These are phyloP conservation scores for Prunus salicina DNA, from an alignment of 306 rosid species.

Conservation along the genomic window DNA sequence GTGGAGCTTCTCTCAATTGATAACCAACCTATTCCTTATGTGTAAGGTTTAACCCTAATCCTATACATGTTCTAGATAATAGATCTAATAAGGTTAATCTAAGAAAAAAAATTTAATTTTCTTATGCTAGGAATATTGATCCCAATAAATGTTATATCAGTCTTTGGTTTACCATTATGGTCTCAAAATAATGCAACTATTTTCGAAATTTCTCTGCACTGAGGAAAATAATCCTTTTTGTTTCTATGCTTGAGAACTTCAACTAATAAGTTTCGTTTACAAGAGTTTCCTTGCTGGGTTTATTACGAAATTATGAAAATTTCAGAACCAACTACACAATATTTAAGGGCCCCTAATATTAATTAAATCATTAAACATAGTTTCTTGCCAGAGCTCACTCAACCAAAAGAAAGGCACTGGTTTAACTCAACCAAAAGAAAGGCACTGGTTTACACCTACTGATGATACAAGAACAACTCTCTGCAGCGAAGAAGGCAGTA, in stretches of 20 bases:
- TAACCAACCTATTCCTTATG: neutral
- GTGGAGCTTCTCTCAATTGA: neutral
- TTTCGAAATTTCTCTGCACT: neutral
- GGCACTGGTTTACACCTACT: no score
- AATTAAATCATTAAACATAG: neutral
- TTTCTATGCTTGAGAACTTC: neutral
- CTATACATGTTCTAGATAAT: neutral
- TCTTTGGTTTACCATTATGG: neutral
- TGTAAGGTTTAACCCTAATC: neutral
- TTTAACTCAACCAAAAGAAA: no score
- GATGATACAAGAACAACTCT: constrained; percentile 93
- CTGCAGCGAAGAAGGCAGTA: constrained; percentile 70
- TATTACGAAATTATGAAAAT: neutral
- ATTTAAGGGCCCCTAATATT: neutral
- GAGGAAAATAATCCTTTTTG: neutral
- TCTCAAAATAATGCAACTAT: neutral
- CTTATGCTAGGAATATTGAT: neutral
- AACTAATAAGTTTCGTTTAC: neutral
- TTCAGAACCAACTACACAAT: neutral
- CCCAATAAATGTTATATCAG: neutral
- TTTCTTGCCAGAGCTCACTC: neutral
- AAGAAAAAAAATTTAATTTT: neutral
- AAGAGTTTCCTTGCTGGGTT: neutral
- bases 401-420: neutral
- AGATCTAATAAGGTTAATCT: neutral